Base-by-base conservation (phyloP, 1,139 yeast genomes). In the Komagataea norvegica region DNA sequence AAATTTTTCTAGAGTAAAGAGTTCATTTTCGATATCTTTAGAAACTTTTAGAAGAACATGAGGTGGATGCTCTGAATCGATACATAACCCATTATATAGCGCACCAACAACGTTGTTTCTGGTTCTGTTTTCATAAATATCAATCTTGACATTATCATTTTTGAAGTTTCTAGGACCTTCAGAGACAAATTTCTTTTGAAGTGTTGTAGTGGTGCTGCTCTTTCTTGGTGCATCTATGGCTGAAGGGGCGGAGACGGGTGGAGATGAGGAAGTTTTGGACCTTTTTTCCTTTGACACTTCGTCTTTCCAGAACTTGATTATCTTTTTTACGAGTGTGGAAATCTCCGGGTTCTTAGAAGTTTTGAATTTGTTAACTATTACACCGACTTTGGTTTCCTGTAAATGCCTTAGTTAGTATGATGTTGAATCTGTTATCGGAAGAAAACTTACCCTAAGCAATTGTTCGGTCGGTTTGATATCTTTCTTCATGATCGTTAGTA, bases 331-430 rank as follows among this genome's bases (percentile, higher is more conserved):
- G 36, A 83, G 64, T 6, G 74, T 64, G 14, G 79, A 70, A 34
- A 91, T 78, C 44, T 81, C 85, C 18, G 70, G 52, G 57, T 84
- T 86, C 18, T 68, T 55, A 47, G 85, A 85, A 9, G 82, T 65
- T 49, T 95, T 74, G 55, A 82, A 77, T 62, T 87, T 88, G 64
- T 93, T 93, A 33, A 91, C 97, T 6, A 91, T 93, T 19, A 91
- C 93, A 44, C 98, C 98, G n/a, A 91, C 91, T 61, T 87, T 88
- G n/a, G 98, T 91, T 57, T 89, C 87, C 49, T 47, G 18, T 9
- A 8, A 8, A 9, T 11, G 6, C 10, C 6, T 6, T 25, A 17
- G 45, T 44, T 42, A 42, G 37, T 18, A 24, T 11, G 16, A 8
- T 15, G 28, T 21, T 20, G 11, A 13, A 5, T 28, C 20, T 22